These are phyloP conservation scores for Plasmodium knowlesi DNA, from an alignment of 169 alveolate species.

Conservation along the genomic window DNA sequence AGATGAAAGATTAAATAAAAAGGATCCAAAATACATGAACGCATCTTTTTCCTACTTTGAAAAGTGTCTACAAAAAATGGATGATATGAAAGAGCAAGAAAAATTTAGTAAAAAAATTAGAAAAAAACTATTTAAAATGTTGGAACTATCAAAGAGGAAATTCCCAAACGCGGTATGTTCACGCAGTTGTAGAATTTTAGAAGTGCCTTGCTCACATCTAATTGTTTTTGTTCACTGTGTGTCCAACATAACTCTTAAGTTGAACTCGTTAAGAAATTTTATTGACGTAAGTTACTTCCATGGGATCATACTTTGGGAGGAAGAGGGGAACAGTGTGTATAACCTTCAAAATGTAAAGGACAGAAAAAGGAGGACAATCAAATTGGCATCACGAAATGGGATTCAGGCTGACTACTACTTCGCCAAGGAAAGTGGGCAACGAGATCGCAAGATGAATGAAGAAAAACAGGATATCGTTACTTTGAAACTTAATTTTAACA, in stretches of 20 bases:
- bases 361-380: slow-evolving; percentile 32
- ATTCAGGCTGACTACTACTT: slow-evolving; percentile 15
- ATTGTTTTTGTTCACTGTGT: slow-evolving; percentile 30
- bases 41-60: slow-evolving; percentile 15
- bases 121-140: slow-evolving; percentile 6
- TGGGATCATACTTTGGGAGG: slow-evolving; percentile 27
- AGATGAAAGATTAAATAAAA: slow-evolving; percentile 6
- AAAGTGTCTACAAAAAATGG: slow-evolving; percentile 10
- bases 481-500: slow-evolving; percentile 33
- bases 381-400: slow-evolving; percentile 3
- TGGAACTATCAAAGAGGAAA: not conserved
- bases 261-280: not conserved
- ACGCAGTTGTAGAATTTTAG: not conserved
- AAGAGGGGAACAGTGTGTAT: slow-evolving; percentile 1
- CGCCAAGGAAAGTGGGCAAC: not conserved
- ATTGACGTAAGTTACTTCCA: not conserved
- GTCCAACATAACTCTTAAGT: slow-evolving; percentile 9
- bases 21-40: not conserved
- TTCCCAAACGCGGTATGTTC: not conserved
- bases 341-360: slow-evolving; percentile 23
- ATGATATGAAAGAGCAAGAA: not conserved
- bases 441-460: not conserved
- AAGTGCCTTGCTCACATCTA: slow-evolving; percentile 46
- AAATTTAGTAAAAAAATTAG: not conserved
- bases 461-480: slow-evolving; percentile 3